A percentile compares a stretch with the other conserved stretches of the same genome.
Evolutionary conservation across 257 asterid genomes (phyloP).

Genomic region (Nicotiana knightiana): DNA sequence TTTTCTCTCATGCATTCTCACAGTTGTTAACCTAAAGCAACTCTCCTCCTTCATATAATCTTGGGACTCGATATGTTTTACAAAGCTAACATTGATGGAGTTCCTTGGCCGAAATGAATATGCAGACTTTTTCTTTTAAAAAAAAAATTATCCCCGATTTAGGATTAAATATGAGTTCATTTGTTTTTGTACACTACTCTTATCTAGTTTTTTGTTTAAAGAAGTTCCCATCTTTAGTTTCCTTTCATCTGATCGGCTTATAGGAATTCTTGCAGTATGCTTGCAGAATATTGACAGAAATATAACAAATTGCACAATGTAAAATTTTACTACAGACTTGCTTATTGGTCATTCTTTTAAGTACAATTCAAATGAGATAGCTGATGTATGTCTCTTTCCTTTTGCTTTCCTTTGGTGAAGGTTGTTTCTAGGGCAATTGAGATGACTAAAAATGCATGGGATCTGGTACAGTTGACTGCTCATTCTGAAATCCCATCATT

Average conservation of each 20-base stretch:
- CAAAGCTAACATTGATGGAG: not conserved
- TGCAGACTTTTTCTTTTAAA: not conserved
- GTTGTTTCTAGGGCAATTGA: slow-evolving; percentile 62
- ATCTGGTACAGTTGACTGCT: slow-evolving; percentile 27
- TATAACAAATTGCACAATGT: not conserved
- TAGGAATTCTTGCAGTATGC: not conserved
- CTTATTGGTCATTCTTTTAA: not conserved
- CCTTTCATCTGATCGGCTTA: not conserved
- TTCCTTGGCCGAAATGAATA: not conserved
- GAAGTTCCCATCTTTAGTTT: not conserved
- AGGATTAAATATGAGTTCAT: not conserved
- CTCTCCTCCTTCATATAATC: no score
- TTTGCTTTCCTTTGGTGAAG: slow-evolving; percentile 31
- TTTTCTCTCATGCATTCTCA: no score
- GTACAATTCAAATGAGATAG: not conserved
- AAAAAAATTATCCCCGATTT: not conserved
- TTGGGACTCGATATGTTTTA: not conserved
- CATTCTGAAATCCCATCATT: slow-evolving; percentile 33
- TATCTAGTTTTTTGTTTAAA: not conserved
- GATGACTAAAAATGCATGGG: slow-evolving; percentile 60
- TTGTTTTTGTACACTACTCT: not conserved
- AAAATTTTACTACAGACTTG: not conserved
- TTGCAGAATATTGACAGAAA: not conserved
- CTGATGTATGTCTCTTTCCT: not conserved
- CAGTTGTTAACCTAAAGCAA: no score